A percentile compares a stretch with the other conserved stretches of the same genome.
These are phyloP conservation scores for Conidiobolus incongruus DNA, from an alignment of 371 early-diverging fungal genomes.

Conservation along the genomic window DNA sequence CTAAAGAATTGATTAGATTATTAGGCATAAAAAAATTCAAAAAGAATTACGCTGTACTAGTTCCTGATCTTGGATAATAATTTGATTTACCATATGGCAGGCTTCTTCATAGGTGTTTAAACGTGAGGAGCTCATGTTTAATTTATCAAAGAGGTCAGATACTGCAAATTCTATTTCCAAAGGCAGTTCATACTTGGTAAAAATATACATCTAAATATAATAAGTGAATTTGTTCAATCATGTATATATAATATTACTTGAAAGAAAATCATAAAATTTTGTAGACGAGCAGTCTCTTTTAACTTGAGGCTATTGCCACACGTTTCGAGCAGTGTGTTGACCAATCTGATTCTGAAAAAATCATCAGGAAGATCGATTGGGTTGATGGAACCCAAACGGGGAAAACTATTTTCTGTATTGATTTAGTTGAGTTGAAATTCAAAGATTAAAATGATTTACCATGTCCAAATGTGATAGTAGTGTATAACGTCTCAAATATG, in stretches of 20 bases:
- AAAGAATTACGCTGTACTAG: too few relatives aligned
- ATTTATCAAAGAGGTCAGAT: slow-evolving; percentile 48
- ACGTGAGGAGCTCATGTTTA: slow-evolving; percentile 37
- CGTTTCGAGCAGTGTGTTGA: slow-evolving; percentile 66
- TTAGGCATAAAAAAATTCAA: too few relatives aligned
- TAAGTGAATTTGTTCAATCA: slow-evolving; percentile 7
- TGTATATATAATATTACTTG: slow-evolving; percentile 19
- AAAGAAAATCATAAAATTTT: slow-evolving; percentile 49
- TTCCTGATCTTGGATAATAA: too few relatives aligned
- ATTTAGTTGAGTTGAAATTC: neutral
- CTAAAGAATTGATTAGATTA: too few relatives aligned
- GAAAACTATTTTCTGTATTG: slow-evolving; percentile 39
- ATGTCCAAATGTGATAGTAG: slow-evolving; percentile 68
- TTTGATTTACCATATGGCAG: too few relatives aligned
- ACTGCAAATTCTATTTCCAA: slow-evolving; percentile 79
- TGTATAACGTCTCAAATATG: slow-evolving; percentile 67
- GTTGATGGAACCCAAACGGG: slow-evolving; percentile 31
- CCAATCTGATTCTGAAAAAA: slow-evolving; percentile 80
- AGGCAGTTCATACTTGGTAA: slow-evolving; percentile 56
- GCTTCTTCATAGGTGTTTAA: slow-evolving; percentile 58
- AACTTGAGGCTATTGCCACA: slow-evolving; percentile 70
- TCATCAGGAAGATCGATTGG: slow-evolving; percentile 66
- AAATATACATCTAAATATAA: slow-evolving; percentile 46
- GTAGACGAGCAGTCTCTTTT: slow-evolving; percentile 31
- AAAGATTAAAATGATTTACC: slow-evolving; percentile 14